Conservation (phyloP, 805 yeast species). For the Ascoidea tarda region DNA sequence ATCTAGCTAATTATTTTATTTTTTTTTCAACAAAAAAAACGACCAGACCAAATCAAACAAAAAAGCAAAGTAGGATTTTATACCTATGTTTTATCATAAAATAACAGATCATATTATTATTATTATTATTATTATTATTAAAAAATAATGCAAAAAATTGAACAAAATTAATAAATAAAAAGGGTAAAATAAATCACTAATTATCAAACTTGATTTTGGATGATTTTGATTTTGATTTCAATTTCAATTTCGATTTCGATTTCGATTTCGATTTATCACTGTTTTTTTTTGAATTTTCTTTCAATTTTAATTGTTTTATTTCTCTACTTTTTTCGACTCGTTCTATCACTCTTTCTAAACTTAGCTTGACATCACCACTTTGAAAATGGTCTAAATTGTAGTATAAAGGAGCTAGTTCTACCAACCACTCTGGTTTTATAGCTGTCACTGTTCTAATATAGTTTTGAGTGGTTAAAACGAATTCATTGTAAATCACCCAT, state of each 20-base stretch:
- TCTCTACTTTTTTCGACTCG: conserved; percentile 31
- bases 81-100: no score
- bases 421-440: conserved; percentile 84
- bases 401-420: conserved; percentile 64
- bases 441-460: conserved; percentile 90
- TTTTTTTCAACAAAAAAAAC: no score
- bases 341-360: conserved; percentile 45
- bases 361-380: conserved; percentile 58
- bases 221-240: no score
- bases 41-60: neutral
- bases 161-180: no score
- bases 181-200: neutral
- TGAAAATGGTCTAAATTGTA: conserved; percentile 50
- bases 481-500: conserved; percentile 92
- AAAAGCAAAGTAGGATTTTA: neutral
- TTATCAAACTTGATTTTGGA: neutral
- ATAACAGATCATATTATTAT: no score
- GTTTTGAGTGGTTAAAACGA: conserved; percentile 85
- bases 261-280: neutral
- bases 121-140: no score
- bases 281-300: conserved; percentile 9
- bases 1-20: no score
- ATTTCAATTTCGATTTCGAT: no score
- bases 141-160: no score
- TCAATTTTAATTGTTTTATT: conserved; percentile 13